Percentiles rank a stretch among this genome's conserved stretches.
phyloP scores from a whole-genome alignment of 768 basidiomycete genomes.

The Amylocystis lapponica region DNA sequence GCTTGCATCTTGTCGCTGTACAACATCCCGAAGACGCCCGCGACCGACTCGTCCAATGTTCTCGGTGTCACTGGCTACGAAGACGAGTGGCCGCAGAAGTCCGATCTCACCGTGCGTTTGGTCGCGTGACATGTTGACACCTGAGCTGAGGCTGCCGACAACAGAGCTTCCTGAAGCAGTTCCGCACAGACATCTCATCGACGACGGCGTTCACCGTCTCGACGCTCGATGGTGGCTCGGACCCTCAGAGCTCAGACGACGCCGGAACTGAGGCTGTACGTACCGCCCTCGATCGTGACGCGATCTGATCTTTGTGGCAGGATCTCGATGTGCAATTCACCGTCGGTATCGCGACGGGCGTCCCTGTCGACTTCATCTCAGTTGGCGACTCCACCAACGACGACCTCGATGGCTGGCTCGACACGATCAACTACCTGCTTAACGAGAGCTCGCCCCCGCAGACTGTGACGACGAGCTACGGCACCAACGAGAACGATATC shows the following conservation, averaged over 20 bases:
- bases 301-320: slow-evolving; percentile 7
- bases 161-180: slow-evolving; percentile 39
- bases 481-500: slow-evolving; percentile 33
- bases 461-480: slow-evolving; percentile 28
- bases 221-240: slow-evolving; percentile 47
- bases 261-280: slow-evolving; percentile 1
- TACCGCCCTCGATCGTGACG: no score
- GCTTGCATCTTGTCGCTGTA: slow-evolving; percentile 30
- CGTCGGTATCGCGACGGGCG: slow-evolving; percentile 24
- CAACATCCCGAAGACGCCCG: slow-evolving; percentile 29
- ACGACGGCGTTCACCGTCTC: slow-evolving; percentile 14
- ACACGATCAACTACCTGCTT: slow-evolving; percentile 25
- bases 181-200: slow-evolving; percentile 10
- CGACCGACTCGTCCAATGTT: slow-evolving; percentile 17
- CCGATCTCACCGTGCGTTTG: slow-evolving; percentile 22
- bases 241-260: slow-evolving; percentile 28
- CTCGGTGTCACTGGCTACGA: slow-evolving; percentile 29
- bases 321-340: slow-evolving; percentile 31
- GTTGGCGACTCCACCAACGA: slow-evolving; percentile 22
- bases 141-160: slow-evolving; percentile 12
- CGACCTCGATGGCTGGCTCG: slow-evolving; percentile 26
- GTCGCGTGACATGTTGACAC: no score
- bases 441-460: slow-evolving; percentile 18
- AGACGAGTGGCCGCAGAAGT: slow-evolving; percentile 25
- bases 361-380: slow-evolving; percentile 25